These are phyloP conservation scores for Trichosanthes truncata DNA, from an alignment of 306 rosid species.

Conservation along the genomic window DNA sequence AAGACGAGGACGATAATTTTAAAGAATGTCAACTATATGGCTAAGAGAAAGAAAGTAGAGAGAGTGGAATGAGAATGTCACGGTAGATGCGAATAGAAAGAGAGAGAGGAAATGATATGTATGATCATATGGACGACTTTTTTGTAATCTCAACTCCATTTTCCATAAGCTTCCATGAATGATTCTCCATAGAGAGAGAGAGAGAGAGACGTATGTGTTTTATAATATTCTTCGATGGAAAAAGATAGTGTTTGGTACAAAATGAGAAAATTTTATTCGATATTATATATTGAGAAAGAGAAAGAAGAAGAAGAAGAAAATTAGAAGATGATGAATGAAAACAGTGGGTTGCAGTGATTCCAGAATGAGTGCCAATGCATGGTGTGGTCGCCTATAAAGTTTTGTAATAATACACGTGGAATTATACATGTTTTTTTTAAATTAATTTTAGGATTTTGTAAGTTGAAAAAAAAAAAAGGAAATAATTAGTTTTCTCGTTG, in stretches of 20 bases:
- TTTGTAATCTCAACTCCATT: neutral
- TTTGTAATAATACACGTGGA: too few relatives aligned
- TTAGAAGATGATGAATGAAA: neutral
- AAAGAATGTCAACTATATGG: neutral
- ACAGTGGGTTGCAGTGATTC: neutral
- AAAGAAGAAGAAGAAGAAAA: neutral
- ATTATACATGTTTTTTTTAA: too few relatives aligned
- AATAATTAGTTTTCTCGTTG: too few relatives aligned
- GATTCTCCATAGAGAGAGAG: neutral
- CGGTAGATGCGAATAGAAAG: neutral
- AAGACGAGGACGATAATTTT: neutral
- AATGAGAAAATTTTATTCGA: neutral
- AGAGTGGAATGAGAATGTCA: neutral
- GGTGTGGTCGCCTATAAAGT: too few relatives aligned
- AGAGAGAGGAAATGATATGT: neutral
- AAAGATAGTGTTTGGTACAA: neutral
- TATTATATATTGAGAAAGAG: neutral
- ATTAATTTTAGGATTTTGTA: too few relatives aligned
- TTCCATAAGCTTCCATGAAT: neutral
- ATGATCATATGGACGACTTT: neutral
- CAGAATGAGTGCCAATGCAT: neutral
- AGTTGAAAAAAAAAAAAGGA: too few relatives aligned
- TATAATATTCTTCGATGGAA: neutral
- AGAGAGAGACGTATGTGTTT: neutral
- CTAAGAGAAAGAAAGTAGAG: neutral